Percentiles rank a stretch among this genome's conserved stretches.
Conservation (phyloP, 192 early-diverging fungal genomes). For the Cetraspora pellucida region DNA sequence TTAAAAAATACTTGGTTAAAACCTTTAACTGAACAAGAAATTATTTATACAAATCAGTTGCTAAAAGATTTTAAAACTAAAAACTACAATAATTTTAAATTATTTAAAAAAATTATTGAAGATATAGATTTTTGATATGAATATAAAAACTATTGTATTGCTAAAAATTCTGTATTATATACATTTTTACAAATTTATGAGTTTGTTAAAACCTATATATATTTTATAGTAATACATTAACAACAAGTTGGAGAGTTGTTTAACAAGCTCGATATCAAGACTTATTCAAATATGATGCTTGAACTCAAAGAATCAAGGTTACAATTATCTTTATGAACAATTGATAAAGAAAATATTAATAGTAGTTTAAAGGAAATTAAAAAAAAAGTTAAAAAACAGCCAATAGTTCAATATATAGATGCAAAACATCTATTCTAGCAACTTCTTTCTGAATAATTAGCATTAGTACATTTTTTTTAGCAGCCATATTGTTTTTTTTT, state of each 20-base stretch:
- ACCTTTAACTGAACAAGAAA: neutral
- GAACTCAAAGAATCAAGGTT: no score
- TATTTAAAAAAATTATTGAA: neutral
- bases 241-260: constrained; percentile 16
- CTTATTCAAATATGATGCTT: neutral
- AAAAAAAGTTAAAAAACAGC: no score
- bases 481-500: no score
- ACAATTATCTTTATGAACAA: no score
- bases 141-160: neutral
- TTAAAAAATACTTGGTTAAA: neutral
- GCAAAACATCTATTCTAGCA: no score
- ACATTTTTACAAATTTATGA: neutral
- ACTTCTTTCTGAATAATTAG: no score
- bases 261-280: neutral
- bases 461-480: no score
- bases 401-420: no score
- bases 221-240: constrained; percentile 13
- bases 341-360: no score
- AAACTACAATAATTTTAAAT: neutral
- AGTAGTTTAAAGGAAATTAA: no score
- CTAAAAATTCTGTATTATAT: neutral
- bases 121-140: neutral
- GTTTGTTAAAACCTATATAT: constrained; percentile 3
- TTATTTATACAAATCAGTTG: neutral
- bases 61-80: neutral